Base-by-base conservation (phyloP, 306 rosid species). In the Prunus padus region DNA sequence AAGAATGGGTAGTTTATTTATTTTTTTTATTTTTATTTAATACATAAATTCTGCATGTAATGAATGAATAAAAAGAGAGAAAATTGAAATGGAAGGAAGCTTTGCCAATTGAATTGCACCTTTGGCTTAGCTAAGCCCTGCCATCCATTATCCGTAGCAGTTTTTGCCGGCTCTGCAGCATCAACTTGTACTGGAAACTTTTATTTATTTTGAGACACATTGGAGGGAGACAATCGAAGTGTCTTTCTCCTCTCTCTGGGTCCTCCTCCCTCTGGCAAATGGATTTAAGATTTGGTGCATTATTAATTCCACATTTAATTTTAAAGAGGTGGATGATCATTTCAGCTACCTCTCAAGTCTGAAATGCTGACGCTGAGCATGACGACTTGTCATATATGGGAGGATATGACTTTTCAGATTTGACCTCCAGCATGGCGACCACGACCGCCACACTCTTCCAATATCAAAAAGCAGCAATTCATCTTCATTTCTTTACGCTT, bases 291-390 rank as follows among this genome's bases (percentile, higher is more conserved):
- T 67, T 67, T 74, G 33, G 52, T 69, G 40, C 66, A 37, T 52
- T 51, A 78, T 55, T 64, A 2, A 62, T 33, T 28, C 15, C 51
- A 46, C 51, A 46, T 46, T 46, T 46, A 46, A 11, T 46, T 46
- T 46, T 46, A 10, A 46, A 46, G 12, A 12, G 14, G 15, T 46
- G 14, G 15, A 10, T 11, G 51, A 46, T 46, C 51, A 13, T 37
- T 37, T 37, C 42, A 37, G 9, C 42, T 7, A 37, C 42, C 42
- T 37, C 42, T 7, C 9, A 37, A 37, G 37, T 71, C 56, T 56
- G 74, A 47, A 20, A 12, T 76, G 76, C 72, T 82, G 85, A 82
- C 62, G 73, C 60, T 55, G 18, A 22, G 15, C 40, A 68, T 67
- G 85, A 67, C 82, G 76, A 65, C 31, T 37, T 56, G 18, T 30